Conservation (phyloP, 306 rosid genomes). For the Trifolium fragiferum region DNA sequence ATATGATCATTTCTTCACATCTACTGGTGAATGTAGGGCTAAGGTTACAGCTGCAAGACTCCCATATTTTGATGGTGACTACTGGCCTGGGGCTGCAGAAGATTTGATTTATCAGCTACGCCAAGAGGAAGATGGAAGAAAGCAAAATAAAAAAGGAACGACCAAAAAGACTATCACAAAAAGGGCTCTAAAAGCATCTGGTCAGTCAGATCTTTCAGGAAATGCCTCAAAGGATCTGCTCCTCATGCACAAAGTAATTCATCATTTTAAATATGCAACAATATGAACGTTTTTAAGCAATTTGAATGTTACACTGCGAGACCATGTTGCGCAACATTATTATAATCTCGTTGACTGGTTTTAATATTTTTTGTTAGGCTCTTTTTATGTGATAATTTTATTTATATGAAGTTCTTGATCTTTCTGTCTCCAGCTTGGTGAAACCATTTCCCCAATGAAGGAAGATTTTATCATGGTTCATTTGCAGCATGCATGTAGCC, state of each 20-base stretch:
- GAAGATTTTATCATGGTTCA: constrained; percentile 99
- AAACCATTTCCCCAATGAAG: constrained; percentile 96
- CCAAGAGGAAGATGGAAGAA: constrained; percentile 97
- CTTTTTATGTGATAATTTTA: constrained; percentile 9
- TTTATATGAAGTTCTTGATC: constrained; percentile 36
- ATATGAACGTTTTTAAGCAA: background rate
- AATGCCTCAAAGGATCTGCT: constrained; percentile 94
- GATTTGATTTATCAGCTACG: constrained; percentile 93
- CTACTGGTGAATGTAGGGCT: constrained; percentile 81
- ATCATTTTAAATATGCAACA: constrained; percentile 27
- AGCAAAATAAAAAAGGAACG: constrained; percentile 88
- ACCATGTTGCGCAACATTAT: background rate
- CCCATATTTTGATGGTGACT: constrained; percentile 98
- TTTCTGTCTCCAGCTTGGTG: constrained; percentile 81
- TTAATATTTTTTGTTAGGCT: background rate
- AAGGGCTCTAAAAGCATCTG: constrained; percentile 93
- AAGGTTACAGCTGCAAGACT: constrained; percentile 96
- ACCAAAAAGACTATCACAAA: constrained; percentile 87
- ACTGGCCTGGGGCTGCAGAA: constrained; percentile 99
- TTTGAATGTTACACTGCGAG: background rate
- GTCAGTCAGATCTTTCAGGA: constrained; percentile 95
- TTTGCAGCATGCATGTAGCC: constrained; percentile 82
- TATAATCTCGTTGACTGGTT: constrained; percentile 9
- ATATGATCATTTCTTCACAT: constrained; percentile 90
- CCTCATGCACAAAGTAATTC: constrained; percentile 93